Evolutionary conservation across 768 basidiomycete genomes (phyloP).

Genomic region (Mycena olivaceomarginata): DNA sequence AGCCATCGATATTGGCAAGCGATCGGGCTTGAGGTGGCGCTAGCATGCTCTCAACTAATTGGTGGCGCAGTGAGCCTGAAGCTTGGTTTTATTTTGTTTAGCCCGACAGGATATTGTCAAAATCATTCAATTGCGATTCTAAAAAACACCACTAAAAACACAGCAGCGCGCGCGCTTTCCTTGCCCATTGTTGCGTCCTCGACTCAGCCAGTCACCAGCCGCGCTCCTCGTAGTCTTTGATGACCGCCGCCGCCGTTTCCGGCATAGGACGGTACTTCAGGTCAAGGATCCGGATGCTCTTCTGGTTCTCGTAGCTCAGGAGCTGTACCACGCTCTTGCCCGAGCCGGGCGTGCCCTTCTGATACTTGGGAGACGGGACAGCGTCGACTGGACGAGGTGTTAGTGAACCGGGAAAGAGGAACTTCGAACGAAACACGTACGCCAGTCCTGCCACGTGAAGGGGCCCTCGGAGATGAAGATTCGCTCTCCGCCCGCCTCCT

Average conservation of each 20-base stretch:
- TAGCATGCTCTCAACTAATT: no score
- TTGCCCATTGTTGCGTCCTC: no score
- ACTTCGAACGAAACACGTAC: slow-evolving; percentile 36
- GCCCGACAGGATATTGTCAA: no score
- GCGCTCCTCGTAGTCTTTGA: background rate
- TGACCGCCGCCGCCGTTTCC: background rate
- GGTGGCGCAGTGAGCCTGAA: no score
- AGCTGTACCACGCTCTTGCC: slow-evolving; percentile 51
- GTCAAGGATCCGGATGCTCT: slow-evolving; percentile 62
- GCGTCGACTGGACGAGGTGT: slow-evolving; percentile 26
- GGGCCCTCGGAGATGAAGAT: slow-evolving; percentile 65
- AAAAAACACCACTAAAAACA: no score
- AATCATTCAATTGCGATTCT: no score
- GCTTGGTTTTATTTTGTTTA: no score
- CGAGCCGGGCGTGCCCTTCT: slow-evolving; percentile 58
- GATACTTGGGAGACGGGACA: slow-evolving; percentile 48
- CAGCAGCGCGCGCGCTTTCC: no score
- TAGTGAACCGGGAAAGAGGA: background rate
- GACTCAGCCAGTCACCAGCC: background rate
- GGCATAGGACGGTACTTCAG: slow-evolving; percentile 47
- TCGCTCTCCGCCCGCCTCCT: slow-evolving; percentile 71
- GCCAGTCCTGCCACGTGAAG: slow-evolving; percentile 48
- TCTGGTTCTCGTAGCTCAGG: slow-evolving; percentile 56
- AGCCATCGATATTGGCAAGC: no score
- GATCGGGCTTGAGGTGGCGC: no score